Evolutionary conservation across 1,284 basidiomycete genomes (phyloP), one percentile per base, ranked within the genome.

Genomic region (Fomes fomentarius): DNA sequence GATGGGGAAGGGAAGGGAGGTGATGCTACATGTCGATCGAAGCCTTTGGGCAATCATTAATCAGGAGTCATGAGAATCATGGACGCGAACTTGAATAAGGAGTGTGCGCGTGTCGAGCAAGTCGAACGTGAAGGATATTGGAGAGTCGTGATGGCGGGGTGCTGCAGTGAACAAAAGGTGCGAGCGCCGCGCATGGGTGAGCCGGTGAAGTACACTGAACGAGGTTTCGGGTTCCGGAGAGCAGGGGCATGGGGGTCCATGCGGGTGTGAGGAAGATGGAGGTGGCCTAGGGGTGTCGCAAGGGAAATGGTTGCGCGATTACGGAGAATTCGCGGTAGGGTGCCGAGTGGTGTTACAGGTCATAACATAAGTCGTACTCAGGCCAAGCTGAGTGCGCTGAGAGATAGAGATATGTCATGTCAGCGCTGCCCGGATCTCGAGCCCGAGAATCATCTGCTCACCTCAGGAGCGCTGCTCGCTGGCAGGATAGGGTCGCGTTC

Each of bases 301-400:
- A n/a, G n/a, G 21, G 35, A 26, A 12, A 17, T 31, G 52, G 52
- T 56, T 48, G 50, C 54, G 58, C 58, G 49, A 56, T 54, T 56
- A 60, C 22, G 50, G 48, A 35, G 38, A 39, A 15, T 41, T 40
- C 47, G 58, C 35, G 49, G 44, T 54, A 50, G 46, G 50, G 15
- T 52, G 40, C n/a, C 14, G 46, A 17, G 47, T 30, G 50, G 47
- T 49, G 53, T 31, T 43, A 50, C 42, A 47, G 43, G 19, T 52
- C 26, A 21, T 56, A 49, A 37, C 35, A 42, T 56, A 56, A 25
- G 50, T 52, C 54, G 52, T 7, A 52, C 38, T 48, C 50, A 52
- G 42, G 34, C 50, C 31, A n/a, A 7, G 46, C 50, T 40, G 46
- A 48, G 50, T 14, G 37, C 30, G 38, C 54, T 53, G 38, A 30